Percentiles rank a stretch among this genome's conserved stretches.
Conservation (phyloP, 2,329 filamentous ascomycete genomes). For the Sarocladium strictum region DNA sequence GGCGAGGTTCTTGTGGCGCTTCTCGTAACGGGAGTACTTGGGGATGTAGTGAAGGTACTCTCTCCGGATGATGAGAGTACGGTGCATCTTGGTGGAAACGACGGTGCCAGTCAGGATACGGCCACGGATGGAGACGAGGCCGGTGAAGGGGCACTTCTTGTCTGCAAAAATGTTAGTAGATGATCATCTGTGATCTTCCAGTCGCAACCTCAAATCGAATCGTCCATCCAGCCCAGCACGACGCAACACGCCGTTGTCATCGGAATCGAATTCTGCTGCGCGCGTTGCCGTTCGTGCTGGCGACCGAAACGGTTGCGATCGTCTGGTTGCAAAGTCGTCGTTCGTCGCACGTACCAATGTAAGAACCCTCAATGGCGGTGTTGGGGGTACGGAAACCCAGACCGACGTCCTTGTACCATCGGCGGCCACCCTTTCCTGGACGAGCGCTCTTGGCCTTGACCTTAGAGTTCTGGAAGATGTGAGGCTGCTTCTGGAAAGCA, state of each 20-base stretch:
- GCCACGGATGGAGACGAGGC: slow-evolving; percentile 98
- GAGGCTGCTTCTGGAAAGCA: slow-evolving; percentile 99
- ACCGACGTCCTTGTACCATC: slow-evolving; percentile 99
- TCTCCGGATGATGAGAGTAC: slow-evolving; percentile 97
- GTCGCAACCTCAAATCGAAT: background rate
- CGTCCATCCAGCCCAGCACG: background rate
- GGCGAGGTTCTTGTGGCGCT: slow-evolving; percentile 99
- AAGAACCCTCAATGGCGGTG: slow-evolving; percentile 96
- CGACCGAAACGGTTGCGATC: background rate
- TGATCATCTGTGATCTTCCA: slow-evolving; percentile 9
- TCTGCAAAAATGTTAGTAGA: slow-evolving; percentile 50
- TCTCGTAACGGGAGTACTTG: slow-evolving; percentile 99
- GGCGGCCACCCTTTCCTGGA: slow-evolving; percentile 85
- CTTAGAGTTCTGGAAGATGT: slow-evolving; percentile 99
- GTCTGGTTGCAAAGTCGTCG: background rate
- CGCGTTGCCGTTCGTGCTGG: background rate
- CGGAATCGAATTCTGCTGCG: background rate
- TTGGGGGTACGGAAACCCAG: slow-evolving; percentile 98
- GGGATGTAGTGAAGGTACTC: slow-evolving; percentile 99
- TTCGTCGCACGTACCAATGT: slow-evolving; percentile 79
- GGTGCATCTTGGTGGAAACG: slow-evolving; percentile 99
- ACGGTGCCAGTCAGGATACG: slow-evolving; percentile 99
- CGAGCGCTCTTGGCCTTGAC: slow-evolving; percentile 76
- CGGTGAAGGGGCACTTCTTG: slow-evolving; percentile 99
- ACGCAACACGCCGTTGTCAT: background rate